Conservation (phyloP, 2,329 filamentous ascomycete species). For the Boeremia lycopersici region DNA sequence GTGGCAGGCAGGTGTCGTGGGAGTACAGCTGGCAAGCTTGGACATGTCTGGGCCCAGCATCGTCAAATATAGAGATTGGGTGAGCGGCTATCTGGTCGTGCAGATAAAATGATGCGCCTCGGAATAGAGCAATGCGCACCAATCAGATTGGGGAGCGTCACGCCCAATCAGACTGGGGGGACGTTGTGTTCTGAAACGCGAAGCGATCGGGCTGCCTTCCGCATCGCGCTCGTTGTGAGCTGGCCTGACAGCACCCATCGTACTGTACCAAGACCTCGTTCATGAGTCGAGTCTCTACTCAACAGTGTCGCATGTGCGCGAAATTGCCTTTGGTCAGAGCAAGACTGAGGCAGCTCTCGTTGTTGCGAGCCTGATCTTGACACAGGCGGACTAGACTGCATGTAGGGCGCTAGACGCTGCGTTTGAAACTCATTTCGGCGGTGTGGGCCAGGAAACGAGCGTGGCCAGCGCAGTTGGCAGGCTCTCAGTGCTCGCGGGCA, state of each 20-base stretch:
- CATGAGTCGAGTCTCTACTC: background rate
- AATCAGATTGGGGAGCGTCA: constrained; percentile 27
- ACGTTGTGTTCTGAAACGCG: constrained; percentile 29
- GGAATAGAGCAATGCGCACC: constrained; percentile 29
- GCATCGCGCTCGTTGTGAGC: background rate
- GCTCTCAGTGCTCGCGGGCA: constrained; percentile 28
- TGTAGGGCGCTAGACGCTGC: constrained; percentile 9
- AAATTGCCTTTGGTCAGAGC: background rate
- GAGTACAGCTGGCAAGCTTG: constrained; percentile 7
- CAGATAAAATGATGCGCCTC: constrained; percentile 8
- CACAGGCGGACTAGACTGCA: background rate
- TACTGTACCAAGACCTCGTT: background rate
- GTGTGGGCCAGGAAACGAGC: constrained; percentile 18
- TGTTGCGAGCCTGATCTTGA: background rate
- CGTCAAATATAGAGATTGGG: constrained; percentile 31
- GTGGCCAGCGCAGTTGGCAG: constrained; percentile 27
- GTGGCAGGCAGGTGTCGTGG: background rate
- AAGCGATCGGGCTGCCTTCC: background rate
- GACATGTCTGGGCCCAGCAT: constrained; percentile 17
- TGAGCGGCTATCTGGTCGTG: constrained; percentile 33
- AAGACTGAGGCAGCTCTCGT: background rate
- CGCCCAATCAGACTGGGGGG: constrained; percentile 28
- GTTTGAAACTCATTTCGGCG: constrained; percentile 12
- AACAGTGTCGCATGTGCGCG: background rate
- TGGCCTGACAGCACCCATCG: background rate